Evolutionary conservation across 208 protist genomes (phyloP).

Genomic region (Trypanosomatidae sp.): DNA sequence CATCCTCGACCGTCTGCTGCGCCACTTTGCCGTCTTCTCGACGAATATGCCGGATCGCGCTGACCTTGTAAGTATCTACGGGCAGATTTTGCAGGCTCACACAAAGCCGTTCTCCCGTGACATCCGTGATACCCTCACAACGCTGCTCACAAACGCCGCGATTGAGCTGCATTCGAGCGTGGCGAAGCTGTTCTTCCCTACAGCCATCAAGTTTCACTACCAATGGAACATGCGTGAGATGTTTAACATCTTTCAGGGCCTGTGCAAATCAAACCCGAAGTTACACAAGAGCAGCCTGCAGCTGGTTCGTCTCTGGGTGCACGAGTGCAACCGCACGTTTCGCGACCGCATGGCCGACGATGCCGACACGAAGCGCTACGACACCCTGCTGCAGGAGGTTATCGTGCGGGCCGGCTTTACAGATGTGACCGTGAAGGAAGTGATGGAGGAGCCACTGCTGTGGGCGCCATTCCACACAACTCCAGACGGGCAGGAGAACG

Average conservation of each 20-base stretch:
- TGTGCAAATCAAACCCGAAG: constrained; percentile 91
- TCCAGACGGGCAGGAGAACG: constrained; percentile 84
- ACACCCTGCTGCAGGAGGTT: constrained; percentile 87
- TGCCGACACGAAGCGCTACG: constrained; percentile 91
- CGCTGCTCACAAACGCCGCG: constrained; percentile 88
- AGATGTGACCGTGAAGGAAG: constrained; percentile 85
- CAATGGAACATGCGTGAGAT: constrained; percentile 99
- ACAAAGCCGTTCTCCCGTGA: constrained; percentile 82
- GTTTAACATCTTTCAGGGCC: constrained; percentile 96
- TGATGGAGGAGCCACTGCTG: constrained; percentile 89
- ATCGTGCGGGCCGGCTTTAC: constrained; percentile 79
- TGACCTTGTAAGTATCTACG: constrained; percentile 94
- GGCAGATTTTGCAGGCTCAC: constrained; percentile 95
- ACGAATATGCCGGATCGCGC: constrained; percentile 93
- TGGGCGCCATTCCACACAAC: constrained; percentile 95
- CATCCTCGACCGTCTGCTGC: constrained; percentile 95
- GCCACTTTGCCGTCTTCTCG: constrained; percentile 97
- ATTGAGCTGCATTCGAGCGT: constrained; percentile 93
- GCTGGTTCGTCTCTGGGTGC: constrained; percentile 94
- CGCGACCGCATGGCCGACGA: constrained; percentile 94
- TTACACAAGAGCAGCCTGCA: constrained; percentile 78
- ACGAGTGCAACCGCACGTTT: constrained; percentile 98
- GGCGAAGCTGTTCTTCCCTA: constrained; percentile 96
- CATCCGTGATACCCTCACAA: constrained; percentile 87
- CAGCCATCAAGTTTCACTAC: constrained; percentile 99